These are phyloP conservation scores for Ceriops decandra DNA, from an alignment of 345 rosid genomes.

Conservation along the genomic window DNA sequence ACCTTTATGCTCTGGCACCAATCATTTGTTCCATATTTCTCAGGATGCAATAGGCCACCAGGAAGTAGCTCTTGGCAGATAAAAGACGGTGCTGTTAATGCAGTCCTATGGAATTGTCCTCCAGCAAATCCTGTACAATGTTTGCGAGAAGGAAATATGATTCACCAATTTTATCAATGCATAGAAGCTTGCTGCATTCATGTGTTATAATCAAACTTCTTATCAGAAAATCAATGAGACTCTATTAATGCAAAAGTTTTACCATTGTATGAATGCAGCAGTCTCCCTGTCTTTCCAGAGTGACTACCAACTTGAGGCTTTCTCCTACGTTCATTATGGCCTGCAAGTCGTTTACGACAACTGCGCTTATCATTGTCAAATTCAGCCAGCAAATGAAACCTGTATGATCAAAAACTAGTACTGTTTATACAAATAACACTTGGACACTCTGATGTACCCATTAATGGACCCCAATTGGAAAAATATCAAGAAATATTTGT, in stretches of 20 bases:
- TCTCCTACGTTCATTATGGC: constrained; percentile 43
- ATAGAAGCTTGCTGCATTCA: too few relatives aligned
- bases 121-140: constrained; percentile 35
- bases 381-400: constrained; percentile 44
- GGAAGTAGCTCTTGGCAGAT: constrained; percentile 54
- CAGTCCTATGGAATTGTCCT: constrained; percentile 31
- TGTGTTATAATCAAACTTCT: neutral
- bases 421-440: neutral
- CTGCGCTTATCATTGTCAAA: constrained; percentile 48
- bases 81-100: constrained; percentile 41
- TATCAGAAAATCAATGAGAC: neutral
- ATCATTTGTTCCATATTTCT: constrained; percentile 39
- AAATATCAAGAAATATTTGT: neutral
- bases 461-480: neutral
- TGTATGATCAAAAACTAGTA: constrained; percentile 13
- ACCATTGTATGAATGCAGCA: constrained; percentile 51
- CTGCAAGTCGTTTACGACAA: constrained; percentile 46
- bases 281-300: constrained; percentile 44
- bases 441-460: neutral
- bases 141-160: neutral
- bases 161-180: neutral
- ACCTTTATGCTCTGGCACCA: constrained; percentile 41
- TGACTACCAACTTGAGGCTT: constrained; percentile 31
- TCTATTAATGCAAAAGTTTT: neutral
- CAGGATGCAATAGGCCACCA: constrained; percentile 30